Conservation (phyloP, 129 eudicot genomes). For the Saussurea involucrata region DNA sequence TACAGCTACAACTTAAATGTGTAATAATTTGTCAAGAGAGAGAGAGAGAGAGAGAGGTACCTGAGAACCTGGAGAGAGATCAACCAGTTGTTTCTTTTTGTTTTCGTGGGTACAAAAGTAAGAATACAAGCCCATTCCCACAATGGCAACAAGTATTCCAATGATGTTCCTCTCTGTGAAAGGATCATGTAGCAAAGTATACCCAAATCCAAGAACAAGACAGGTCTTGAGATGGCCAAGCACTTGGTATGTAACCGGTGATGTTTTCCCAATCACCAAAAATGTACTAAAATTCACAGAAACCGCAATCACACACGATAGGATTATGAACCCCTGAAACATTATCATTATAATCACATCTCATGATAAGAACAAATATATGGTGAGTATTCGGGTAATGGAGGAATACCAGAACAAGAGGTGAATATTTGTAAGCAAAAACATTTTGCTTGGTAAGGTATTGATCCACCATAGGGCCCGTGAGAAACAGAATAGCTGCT, state of each 20-base stretch:
- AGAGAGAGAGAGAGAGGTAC: conserved; percentile 25
- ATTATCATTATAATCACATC: neutral
- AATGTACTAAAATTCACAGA: conserved; percentile 96
- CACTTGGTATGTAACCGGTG: conserved; percentile 97
- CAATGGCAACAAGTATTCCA: conserved; percentile 83
- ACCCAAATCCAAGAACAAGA: conserved; percentile 95
- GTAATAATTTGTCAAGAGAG: neutral
- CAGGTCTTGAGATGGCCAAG: conserved; percentile 93
- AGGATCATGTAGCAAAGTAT: conserved; percentile 87
- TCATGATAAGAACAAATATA: neutral
- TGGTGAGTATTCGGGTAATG: neutral
- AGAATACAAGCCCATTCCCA: conserved; percentile 95
- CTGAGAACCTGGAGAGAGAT: conserved; percentile 51
- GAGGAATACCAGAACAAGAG: conserved; percentile 62
- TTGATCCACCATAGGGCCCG: conserved; percentile 88
- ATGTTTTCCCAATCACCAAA: conserved; percentile 93
- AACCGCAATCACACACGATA: conserved; percentile 95
- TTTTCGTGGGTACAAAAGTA: conserved; percentile 76
- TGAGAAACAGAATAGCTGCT: conserved; percentile 80
- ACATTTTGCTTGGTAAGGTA: conserved; percentile 79
- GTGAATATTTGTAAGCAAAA: conserved; percentile 79
- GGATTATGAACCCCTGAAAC: conserved; percentile 71
- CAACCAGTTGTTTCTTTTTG: conserved; percentile 58
- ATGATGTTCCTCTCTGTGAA: conserved; percentile 80
- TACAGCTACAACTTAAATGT: neutral